phyloP scores from a whole-genome alignment of 1,284 basidiomycete genomes.

The Microbotryum silenes-acaulis region DNA sequence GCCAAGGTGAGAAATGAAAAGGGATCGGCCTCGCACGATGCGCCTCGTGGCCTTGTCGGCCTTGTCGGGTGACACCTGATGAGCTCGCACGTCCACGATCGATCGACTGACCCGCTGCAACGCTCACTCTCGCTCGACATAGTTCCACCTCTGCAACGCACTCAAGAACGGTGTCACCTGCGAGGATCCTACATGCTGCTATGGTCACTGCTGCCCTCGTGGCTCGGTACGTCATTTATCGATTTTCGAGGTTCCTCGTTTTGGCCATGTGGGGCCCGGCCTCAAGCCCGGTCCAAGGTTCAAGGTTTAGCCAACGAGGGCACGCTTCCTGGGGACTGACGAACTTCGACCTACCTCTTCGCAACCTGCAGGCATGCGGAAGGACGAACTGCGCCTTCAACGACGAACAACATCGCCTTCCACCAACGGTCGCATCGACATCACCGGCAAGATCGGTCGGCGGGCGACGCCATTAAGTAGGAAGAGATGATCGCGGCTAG shows the following conservation, averaged over 20 bases:
- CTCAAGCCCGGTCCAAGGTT: too few relatives aligned
- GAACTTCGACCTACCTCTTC: neutral
- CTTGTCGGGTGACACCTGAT: too few relatives aligned
- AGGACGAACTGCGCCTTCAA: conserved; percentile 11
- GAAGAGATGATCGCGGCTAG: too few relatives aligned
- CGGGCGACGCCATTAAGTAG: too few relatives aligned
- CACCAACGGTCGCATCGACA: too few relatives aligned
- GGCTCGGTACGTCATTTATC: neutral
- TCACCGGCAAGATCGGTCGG: too few relatives aligned
- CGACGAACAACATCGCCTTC: conserved; percentile 6
- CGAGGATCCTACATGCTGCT: conserved; percentile 3
- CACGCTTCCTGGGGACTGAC: too few relatives aligned
- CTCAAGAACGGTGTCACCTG: conserved; percentile 8
- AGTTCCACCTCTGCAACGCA: conserved; percentile 13
- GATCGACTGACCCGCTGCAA: too few relatives aligned
- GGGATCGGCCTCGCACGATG: too few relatives aligned
- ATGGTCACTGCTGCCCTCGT: neutral
- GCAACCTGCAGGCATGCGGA: neutral
- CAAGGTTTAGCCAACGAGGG: too few relatives aligned
- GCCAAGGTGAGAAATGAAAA: neutral
- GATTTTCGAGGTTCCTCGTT: neutral
- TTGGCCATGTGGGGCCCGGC: too few relatives aligned
- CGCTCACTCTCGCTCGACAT: neutral
- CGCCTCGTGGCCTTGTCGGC: too few relatives aligned
- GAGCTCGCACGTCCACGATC: neutral